Conservation (phyloP, 129 eudicot genomes). For the Calendula officinalis region DNA sequence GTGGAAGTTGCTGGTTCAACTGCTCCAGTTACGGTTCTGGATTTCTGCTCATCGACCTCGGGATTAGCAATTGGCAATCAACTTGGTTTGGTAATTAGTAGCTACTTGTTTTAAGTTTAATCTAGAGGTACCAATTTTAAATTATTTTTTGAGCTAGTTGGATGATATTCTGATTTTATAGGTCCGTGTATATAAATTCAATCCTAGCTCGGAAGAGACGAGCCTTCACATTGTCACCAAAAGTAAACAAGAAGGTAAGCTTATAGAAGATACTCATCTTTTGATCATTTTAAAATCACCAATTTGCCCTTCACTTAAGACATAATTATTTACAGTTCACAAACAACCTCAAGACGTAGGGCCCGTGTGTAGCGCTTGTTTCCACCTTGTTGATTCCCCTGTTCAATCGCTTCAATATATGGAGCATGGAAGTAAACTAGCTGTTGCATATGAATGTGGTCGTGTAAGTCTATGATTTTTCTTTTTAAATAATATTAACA, state of each 20-base stretch:
- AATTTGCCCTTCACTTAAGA: not conserved
- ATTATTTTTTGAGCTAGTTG: conserved; percentile 15
- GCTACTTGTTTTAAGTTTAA: conserved; percentile 6
- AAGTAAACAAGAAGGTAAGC: conserved; percentile 60
- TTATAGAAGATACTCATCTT: conserved; percentile 9
- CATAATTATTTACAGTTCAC: conserved; percentile 41
- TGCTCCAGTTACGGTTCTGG: conserved; percentile 58
- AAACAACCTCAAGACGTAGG: conserved; percentile 52
- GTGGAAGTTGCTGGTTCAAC: conserved; percentile 49
- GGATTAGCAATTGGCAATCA: conserved; percentile 76
- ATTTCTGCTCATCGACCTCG: conserved; percentile 55
- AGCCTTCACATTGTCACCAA: conserved; percentile 52
- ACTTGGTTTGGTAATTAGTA: conserved; percentile 58
- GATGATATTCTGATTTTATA: conserved; percentile 34
- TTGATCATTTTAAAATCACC: not conserved
- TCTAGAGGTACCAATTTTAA: not conserved
- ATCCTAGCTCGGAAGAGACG: conserved; percentile 38
- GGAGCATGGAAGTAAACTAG: conserved; percentile 65
- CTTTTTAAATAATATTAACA: conserved; percentile 3
- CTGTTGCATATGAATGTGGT: conserved; percentile 68
- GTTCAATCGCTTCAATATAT: conserved; percentile 61
- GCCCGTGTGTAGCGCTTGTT: conserved; percentile 57
- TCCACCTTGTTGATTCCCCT: conserved; percentile 51
- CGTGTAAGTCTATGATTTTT: conserved; percentile 51
- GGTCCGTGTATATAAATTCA: conserved; percentile 63